phyloP scores from a whole-genome alignment of 23 red algal species.

The Cyanidioschyzon merolae region DNA sequence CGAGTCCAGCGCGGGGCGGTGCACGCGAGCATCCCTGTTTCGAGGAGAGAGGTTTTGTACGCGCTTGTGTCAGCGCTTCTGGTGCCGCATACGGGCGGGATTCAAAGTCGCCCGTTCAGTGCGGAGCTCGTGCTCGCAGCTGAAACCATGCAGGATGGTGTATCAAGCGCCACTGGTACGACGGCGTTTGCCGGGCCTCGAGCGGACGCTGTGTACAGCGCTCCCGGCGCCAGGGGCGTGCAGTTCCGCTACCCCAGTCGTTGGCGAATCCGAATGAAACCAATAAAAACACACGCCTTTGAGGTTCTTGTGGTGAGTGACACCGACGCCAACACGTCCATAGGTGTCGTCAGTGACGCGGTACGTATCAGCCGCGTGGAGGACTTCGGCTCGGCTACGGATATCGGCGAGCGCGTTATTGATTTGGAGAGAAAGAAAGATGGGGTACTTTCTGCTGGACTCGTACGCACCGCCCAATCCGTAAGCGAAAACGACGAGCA shows the following conservation, averaged over 20 bases:
- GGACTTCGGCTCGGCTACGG: slow-evolving; percentile 61
- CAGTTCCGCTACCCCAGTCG: neutral
- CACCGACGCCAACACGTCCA: slow-evolving; percentile 32
- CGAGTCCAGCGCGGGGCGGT: too few relatives aligned
- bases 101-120: too few relatives aligned
- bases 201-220: neutral
- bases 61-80: too few relatives aligned
- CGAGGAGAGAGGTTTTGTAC: too few relatives aligned
- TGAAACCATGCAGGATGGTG: too few relatives aligned
- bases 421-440: slow-evolving; percentile 75
- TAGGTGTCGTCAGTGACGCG: slow-evolving; percentile 33
- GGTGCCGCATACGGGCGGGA: too few relatives aligned
- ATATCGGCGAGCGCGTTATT: slow-evolving; percentile 60
- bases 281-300: slow-evolving; percentile 76
- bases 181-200: neutral
- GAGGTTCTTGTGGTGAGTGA: slow-evolving; percentile 45
- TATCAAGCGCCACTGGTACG: neutral
- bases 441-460: slow-evolving; percentile 28
- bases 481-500: neutral
- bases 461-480: neutral
- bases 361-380: slow-evolving; percentile 53
- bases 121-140: too few relatives aligned
- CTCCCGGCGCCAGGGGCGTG: neutral
- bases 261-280: slow-evolving; percentile 27
- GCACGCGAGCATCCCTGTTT: too few relatives aligned